Evolutionary conservation across 257 asterid species (phyloP).

Genomic region (Primulina eburnea): DNA sequence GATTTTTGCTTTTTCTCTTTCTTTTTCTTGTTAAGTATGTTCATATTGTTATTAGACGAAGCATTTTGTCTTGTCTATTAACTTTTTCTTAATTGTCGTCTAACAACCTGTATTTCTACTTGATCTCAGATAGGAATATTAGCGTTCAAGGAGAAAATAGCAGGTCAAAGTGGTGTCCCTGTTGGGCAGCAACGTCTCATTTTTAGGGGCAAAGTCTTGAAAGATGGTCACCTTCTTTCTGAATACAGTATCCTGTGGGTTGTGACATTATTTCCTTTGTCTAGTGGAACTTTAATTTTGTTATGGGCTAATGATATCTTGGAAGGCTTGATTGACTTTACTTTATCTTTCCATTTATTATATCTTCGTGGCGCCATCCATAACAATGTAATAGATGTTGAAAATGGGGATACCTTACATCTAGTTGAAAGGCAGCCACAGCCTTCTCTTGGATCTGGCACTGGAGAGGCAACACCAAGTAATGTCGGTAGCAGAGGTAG

Average conservation of each 20-base stretch:
- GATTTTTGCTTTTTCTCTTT: too few relatives aligned
- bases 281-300: too few relatives aligned
- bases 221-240: constrained; percentile 69
- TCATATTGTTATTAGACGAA: too few relatives aligned
- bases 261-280: not conserved
- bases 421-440: constrained; percentile 82
- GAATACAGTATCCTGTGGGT: constrained; percentile 64
- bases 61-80: too few relatives aligned
- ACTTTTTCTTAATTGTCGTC: not conserved
- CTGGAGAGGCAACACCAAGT: constrained; percentile 49
- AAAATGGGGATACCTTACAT: constrained; percentile 88
- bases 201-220: constrained; percentile 85
- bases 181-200: constrained; percentile 80
- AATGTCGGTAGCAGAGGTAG: constrained; percentile 52
- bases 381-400: constrained; percentile 65
- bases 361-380: constrained; percentile 31
- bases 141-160: constrained; percentile 74
- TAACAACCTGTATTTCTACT: constrained; percentile 21
- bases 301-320: too few relatives aligned
- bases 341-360: too few relatives aligned
- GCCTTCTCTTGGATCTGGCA: constrained; percentile 46
- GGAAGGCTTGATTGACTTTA: too few relatives aligned
- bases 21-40: too few relatives aligned
- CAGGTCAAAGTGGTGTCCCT: constrained; percentile 68
- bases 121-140: constrained; percentile 58